Evolutionary conservation across 2,329 filamentous ascomycete genomes (phyloP).

Genomic region (Tolypocladium pustulatum): DNA sequence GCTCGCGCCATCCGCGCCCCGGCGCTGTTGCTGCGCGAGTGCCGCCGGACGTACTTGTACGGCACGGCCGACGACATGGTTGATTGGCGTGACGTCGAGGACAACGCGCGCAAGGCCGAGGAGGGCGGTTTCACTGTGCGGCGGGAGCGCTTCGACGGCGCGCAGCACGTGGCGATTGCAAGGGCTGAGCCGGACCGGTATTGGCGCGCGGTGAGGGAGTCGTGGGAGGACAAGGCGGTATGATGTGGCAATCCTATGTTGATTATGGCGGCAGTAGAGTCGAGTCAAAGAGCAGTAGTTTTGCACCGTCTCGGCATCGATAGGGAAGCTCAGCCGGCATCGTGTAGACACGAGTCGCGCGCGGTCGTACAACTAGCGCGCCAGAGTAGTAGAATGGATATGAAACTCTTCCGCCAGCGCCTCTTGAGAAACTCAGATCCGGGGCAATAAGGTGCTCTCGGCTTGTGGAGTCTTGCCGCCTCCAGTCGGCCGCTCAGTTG

Average conservation of each 20-base stretch:
- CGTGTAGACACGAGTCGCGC: not conserved
- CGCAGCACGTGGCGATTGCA: conserved; percentile 40
- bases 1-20: conserved; percentile 25
- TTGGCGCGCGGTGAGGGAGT: conserved; percentile 35
- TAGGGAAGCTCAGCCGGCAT: not conserved
- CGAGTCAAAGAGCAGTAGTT: not conserved
- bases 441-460: not conserved
- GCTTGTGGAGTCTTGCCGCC: not conserved
- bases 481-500: not conserved
- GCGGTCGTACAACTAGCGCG: not conserved
- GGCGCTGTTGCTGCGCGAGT: conserved; percentile 23
- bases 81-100: conserved; percentile 33
- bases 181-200: conserved; percentile 35
- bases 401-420: not conserved
- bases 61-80: conserved; percentile 37
- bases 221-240: conserved; percentile 26
- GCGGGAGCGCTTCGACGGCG: conserved; percentile 34
- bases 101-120: conserved; percentile 31
- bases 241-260: not conserved
- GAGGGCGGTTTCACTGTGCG: conserved; percentile 28
- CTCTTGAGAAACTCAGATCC: not conserved
- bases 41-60: conserved; percentile 41
- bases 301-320: not conserved
- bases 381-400: not conserved
- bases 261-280: not conserved